phyloP scores from a whole-genome alignment of 169 alveolate genomes.

The Fabrea salina region DNA sequence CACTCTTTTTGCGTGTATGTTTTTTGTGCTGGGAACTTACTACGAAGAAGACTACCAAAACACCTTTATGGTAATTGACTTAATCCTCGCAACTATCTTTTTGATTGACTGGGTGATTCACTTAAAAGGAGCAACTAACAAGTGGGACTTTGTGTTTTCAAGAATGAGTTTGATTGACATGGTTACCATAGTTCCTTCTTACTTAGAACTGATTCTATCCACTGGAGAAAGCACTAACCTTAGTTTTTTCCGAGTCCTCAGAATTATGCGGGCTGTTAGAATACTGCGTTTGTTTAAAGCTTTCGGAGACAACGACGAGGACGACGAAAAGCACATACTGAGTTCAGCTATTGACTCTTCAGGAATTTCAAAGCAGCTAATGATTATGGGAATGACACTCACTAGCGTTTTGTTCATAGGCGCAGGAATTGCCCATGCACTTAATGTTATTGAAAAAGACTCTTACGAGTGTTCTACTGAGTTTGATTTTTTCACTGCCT shows the following conservation, averaged over 20 bases:
- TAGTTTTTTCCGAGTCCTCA: background rate
- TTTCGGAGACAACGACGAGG: background rate
- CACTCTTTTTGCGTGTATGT: background rate
- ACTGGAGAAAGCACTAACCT: background rate
- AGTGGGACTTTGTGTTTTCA: background rate
- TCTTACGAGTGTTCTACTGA: background rate
- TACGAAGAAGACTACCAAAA: background rate
- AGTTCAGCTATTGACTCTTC: conserved; percentile 19
- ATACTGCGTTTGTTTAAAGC: background rate
- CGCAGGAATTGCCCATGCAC: conserved; percentile 23
- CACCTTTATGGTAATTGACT: background rate
- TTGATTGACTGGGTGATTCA: background rate
- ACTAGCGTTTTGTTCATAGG: conserved; percentile 7
- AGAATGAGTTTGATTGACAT: background rate
- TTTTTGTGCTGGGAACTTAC: background rate
- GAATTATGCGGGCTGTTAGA: background rate
- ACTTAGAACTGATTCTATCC: background rate
- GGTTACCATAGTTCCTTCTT: background rate
- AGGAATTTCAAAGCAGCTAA: conserved; percentile 28
- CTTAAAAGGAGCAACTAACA: background rate
- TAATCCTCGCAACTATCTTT: background rate
- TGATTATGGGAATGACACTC: background rate
- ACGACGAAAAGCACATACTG: background rate
- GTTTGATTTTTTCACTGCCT: conserved; percentile 33
- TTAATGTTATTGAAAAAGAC: background rate